These are phyloP conservation scores for Rubroboletus satanas DNA, from an alignment of 768 basidiomycete species.

Conservation along the genomic window DNA sequence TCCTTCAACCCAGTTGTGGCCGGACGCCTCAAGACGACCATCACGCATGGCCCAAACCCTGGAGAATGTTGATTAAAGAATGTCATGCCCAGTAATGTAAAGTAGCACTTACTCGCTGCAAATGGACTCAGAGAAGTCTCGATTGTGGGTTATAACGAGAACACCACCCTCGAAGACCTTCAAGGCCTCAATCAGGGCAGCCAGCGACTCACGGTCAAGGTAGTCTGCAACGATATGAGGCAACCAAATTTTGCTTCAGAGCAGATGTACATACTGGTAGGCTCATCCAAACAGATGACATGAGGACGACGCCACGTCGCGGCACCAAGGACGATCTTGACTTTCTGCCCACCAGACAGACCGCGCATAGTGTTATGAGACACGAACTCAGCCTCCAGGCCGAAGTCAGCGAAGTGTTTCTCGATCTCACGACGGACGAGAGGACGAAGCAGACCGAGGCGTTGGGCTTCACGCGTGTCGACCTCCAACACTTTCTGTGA, in stretches of 20 bases:
- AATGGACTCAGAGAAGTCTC: constrained; percentile 97
- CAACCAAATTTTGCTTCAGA: not conserved
- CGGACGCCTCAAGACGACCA: constrained; percentile 92
- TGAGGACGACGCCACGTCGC: constrained; percentile 99
- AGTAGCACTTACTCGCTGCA: constrained; percentile 67
- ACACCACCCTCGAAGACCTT: constrained; percentile 99
- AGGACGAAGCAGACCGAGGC: constrained; percentile 89
- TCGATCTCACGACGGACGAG: constrained; percentile 98
- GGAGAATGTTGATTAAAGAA: not conserved
- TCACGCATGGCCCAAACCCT: constrained; percentile 99
- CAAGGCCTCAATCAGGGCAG: constrained; percentile 96
- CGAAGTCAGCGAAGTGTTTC: constrained; percentile 99
- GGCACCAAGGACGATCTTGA: constrained; percentile 97
- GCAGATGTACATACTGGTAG: constrained; percentile 61
- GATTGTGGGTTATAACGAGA: constrained; percentile 95
- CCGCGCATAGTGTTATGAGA: constrained; percentile 99
- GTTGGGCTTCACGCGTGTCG: constrained; percentile 96
- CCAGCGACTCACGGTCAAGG: constrained; percentile 98
- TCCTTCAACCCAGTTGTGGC: constrained; percentile 99
- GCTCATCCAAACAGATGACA: constrained; percentile 95
- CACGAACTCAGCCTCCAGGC: constrained; percentile 98
- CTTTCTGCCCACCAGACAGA: constrained; percentile 98
- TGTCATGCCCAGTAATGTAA: not conserved
- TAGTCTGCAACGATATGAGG: constrained; percentile 57
- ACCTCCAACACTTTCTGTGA: constrained; percentile 90